Conservation (phyloP, 2,329 filamentous ascomycete genomes). For the Monilinia polystroma region DNA sequence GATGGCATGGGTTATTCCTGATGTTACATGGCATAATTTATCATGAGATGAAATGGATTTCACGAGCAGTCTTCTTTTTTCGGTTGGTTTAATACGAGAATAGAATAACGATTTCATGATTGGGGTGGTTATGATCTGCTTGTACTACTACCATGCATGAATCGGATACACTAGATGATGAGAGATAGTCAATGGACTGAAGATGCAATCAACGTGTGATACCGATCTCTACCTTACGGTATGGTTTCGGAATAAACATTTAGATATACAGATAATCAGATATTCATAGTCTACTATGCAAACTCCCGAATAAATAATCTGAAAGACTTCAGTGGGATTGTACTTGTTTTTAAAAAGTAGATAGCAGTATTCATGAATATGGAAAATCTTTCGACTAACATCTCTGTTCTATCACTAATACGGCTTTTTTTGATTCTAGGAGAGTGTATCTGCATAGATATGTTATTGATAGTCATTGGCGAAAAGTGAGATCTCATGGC, state of each 20-base stretch:
- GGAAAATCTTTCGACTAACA: neutral
- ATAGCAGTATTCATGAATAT: no score
- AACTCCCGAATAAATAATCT: no score
- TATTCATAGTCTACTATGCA: neutral
- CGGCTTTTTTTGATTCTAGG: neutral
- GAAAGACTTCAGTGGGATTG: neutral
- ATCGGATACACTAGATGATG: conserved; percentile 1
- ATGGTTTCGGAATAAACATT: neutral
- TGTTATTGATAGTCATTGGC: no score
- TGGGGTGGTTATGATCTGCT: conserved; percentile 6
- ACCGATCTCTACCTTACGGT: neutral
- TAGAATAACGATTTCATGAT: conserved; percentile 12
- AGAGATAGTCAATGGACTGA: neutral
- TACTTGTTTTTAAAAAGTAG: no score
- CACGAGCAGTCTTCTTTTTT: neutral
- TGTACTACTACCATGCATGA: conserved; percentile 1
- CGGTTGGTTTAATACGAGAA: conserved; percentile 5
- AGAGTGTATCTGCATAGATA: no score
- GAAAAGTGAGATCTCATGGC: neutral
- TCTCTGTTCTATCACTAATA: neutral
- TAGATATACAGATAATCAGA: conserved; percentile 2
- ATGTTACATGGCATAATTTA: neutral
- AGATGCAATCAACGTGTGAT: neutral
- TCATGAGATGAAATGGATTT: neutral
- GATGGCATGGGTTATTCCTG: neutral